Conservation (phyloP, 768 basidiomycete species). For the Calvatia gigantea region DNA sequence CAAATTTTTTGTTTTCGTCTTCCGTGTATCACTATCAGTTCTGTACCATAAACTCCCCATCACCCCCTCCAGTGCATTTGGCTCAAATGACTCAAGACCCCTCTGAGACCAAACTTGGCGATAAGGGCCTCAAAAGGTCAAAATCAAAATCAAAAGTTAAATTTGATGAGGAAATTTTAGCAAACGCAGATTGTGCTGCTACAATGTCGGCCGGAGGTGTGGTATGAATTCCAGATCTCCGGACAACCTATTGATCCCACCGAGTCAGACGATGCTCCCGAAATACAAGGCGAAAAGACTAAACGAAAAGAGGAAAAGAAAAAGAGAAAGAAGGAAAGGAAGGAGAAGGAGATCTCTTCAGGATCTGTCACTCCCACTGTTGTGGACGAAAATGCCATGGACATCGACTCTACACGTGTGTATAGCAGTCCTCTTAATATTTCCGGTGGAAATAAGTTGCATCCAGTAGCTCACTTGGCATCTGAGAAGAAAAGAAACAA, state of each 20-base stretch:
- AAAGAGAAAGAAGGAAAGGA: constrained; percentile 20
- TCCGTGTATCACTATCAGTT: not conserved
- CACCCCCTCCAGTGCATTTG: not conserved
- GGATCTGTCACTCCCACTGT: constrained; percentile 9
- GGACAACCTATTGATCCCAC: constrained; percentile 13
- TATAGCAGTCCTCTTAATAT: not conserved
- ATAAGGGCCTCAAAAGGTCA: constrained; percentile 22
- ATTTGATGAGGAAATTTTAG: constrained; percentile 17
- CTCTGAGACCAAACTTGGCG: not conserved
- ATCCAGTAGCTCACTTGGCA: constrained; percentile 10
- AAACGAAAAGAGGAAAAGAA: constrained; percentile 22
- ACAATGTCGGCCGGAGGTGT: constrained; percentile 10
- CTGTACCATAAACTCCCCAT: not conserved
- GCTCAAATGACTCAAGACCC: not conserved
- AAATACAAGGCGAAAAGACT: constrained; percentile 12
- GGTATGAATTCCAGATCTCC: not conserved
- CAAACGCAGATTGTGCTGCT: too few relatives aligned
- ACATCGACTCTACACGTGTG: constrained; percentile 20
- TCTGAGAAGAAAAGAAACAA: constrained; percentile 28
- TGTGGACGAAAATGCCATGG: constrained; percentile 10
- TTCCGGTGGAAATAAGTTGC: not conserved
- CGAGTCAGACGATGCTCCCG: not conserved
- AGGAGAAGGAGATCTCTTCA: constrained; percentile 16
- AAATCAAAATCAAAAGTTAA: constrained; percentile 23
- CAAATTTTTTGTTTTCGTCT: not conserved